Percentiles rank a stretch among this genome's conserved stretches.
Evolutionary conservation across 2,329 filamentous ascomycete genomes (phyloP).

Genomic region (Raffaelea arxii): DNA sequence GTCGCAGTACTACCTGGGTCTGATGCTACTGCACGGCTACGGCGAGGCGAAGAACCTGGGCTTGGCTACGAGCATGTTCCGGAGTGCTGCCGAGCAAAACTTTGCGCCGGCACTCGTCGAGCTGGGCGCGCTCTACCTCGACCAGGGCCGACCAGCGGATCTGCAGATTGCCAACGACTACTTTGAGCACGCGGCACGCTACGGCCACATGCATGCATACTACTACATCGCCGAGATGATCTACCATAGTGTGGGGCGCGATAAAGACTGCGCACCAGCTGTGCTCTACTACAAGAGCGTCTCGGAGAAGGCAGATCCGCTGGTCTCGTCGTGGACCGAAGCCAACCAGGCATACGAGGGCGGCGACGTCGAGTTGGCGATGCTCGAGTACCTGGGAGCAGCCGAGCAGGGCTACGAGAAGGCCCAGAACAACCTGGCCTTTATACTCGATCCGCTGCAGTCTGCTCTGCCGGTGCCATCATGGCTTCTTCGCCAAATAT

Average conservation of each 20-base stretch:
- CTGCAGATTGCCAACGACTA: conserved; percentile 71
- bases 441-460: conserved; percentile 66
- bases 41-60: conserved; percentile 55
- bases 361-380: conserved; percentile 69
- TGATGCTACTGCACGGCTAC: conserved; percentile 75
- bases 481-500: conserved; percentile 33
- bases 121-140: conserved; percentile 74
- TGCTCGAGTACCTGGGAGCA: conserved; percentile 75
- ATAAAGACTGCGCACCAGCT: conserved; percentile 68
- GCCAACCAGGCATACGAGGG: conserved; percentile 74
- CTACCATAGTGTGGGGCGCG: conserved; percentile 68
- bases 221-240: conserved; percentile 89
- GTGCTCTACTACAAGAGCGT: conserved; percentile 76
- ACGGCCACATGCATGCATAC: conserved; percentile 77
- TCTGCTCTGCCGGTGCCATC: conserved; percentile 48
- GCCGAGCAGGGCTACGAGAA: conserved; percentile 88
- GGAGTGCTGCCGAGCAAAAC: conserved; percentile 71
- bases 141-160: conserved; percentile 64
- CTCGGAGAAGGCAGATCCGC: conserved; percentile 59
- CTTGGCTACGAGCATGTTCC: conserved; percentile 67
- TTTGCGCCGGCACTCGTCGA: conserved; percentile 72
- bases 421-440: conserved; percentile 84
- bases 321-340: conserved; percentile 71
- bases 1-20: conserved; percentile 73
- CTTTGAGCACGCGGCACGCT: conserved; percentile 76